Evolutionary conservation across 345 rosid species (phyloP), one percentile per base, ranked within the genome.

Genomic region (Rhodomyrtus tomentosa): DNA sequence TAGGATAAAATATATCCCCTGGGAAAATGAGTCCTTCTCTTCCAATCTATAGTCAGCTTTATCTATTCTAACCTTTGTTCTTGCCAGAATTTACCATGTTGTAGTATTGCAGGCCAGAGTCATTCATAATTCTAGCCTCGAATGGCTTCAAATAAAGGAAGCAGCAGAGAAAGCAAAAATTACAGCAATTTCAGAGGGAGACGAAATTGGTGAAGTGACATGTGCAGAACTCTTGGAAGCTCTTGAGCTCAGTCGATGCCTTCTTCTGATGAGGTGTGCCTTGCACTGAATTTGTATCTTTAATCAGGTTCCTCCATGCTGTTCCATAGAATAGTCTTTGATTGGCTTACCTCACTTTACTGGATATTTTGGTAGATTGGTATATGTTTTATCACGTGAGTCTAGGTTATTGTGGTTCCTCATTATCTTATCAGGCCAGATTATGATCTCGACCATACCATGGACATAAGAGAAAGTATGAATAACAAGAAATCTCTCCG

Each of bases 151-250:
- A 85, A 95, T 97, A 84, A 97, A 89, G 90, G 96, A 94, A 89
- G 98, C 99, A 68, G 95, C 98, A 42, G 99, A 95, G 84, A 96
- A 94, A 86, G 99, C 99, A 86, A 94, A 93, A 90, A 95, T 85
- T 85, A 87, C 90, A 82, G 96, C 99, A 82, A 81, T 85, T 86
- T 88, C 87, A 7, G 99, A 93, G 80, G 96, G 96, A 80, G 99
- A 95, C 82, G 99, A 94, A 87, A 92, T 93, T 88, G 96, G 98
- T 89, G 96, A 91, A 89, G 89, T 95, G 88, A 96, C 98, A 54
- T 97, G 99, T 85, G 91, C 99, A 62, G 99, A 97, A 88, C 98
- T 97, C 88, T 85, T 95, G 87, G 99, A 97, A 91, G 99, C 99
- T 85, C 98, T 97, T 85, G 99, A 97, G 84, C 98, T 97, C 83